phyloP scores from a whole-genome alignment of 768 basidiomycete genomes.

The Rhodotorula kratochvilovae region DNA sequence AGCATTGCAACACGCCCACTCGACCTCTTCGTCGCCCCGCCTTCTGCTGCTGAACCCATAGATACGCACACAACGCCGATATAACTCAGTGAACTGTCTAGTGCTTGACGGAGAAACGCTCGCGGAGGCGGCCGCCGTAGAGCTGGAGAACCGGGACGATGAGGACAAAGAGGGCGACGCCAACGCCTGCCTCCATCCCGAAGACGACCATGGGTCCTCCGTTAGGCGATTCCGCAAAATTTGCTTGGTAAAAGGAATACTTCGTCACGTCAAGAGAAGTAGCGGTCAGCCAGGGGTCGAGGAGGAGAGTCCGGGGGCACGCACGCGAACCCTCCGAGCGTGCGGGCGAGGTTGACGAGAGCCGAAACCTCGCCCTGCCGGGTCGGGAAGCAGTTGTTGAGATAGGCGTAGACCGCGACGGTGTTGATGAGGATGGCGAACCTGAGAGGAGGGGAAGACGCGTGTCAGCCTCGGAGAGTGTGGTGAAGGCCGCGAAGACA shows the following conservation, averaged over 20 bases:
- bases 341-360: constrained; percentile 58
- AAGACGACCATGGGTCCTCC: constrained; percentile 9
- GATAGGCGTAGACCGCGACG: constrained; percentile 58
- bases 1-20: too few species aligned
- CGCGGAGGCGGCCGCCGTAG: constrained; percentile 51
- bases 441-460: neutral
- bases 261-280: neutral
- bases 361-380: constrained; percentile 61
- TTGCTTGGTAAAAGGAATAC: constrained; percentile 23
- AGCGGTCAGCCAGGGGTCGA: neutral
- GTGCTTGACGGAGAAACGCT: constrained; percentile 26
- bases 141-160: constrained; percentile 56
- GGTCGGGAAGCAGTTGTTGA: constrained; percentile 35
- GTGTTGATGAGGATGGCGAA: constrained; percentile 56
- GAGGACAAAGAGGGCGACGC: constrained; percentile 55
- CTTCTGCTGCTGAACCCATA: too few species aligned
- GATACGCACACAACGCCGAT: too few species aligned
- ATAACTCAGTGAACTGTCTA: neutral
- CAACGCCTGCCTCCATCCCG: constrained; percentile 47
- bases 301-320: neutral
- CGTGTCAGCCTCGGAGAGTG: too few species aligned
- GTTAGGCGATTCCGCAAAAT: neutral
- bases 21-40: too few species aligned
- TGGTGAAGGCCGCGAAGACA: neutral
- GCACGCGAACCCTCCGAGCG: constrained; percentile 52